These are phyloP conservation scores for Erysiphe pulchra DNA, from an alignment of 2,329 filamentous ascomycete genomes.

Conservation along the genomic window DNA sequence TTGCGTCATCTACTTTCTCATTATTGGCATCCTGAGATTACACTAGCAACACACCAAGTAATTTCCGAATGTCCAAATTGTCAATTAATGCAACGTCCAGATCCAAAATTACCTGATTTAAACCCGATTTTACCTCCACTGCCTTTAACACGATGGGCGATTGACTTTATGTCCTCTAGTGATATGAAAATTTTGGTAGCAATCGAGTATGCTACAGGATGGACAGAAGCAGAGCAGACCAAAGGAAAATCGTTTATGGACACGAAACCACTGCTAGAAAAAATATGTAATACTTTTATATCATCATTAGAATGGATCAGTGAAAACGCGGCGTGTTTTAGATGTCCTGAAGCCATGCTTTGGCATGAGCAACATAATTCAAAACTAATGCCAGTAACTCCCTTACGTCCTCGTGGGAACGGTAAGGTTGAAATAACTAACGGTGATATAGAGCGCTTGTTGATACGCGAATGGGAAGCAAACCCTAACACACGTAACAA, in stretches of 20 bases:
- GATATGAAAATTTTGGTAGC: neutral
- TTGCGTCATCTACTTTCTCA: neutral
- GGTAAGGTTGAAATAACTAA: too few relatives aligned
- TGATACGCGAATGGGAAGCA: too few relatives aligned
- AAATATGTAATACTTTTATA: neutral
- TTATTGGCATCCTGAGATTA: neutral
- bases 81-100: neutral
- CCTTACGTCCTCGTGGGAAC: too few relatives aligned
- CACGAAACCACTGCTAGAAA: neutral
- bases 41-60: neutral
- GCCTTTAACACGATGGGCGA: neutral
- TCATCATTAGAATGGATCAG: neutral
- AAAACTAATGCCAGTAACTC: too few relatives aligned
- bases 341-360: too few relatives aligned
- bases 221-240: neutral
- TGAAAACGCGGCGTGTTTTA: neutral
- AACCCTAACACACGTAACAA: too few relatives aligned
- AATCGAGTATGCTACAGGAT: neutral
- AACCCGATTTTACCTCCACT: neutral
- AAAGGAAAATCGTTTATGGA: neutral
- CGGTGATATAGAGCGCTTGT: too few relatives aligned
- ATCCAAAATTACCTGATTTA: neutral
- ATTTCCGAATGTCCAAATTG: neutral
- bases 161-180: neutral
- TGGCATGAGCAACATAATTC: too few relatives aligned